A percentile compares a stretch with the other conserved stretches of the same genome.
Conservation (phyloP, 2,329 filamentous ascomycete species). For the Beauveria varroae region DNA sequence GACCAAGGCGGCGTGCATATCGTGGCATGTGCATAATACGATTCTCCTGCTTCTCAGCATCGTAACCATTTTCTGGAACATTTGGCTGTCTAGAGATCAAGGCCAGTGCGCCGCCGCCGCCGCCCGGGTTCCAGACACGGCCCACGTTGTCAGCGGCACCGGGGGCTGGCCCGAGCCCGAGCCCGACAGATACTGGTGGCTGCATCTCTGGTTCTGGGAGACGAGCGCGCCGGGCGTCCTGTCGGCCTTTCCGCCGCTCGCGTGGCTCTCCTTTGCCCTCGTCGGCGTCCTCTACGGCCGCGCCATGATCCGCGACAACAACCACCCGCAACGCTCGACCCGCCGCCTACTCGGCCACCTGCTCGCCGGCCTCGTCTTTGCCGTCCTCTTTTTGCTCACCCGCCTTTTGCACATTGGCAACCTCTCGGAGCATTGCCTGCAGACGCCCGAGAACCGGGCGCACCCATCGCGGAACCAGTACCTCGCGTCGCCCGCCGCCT, state of each 20-base stretch:
- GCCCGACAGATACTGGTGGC: constrained; percentile 16
- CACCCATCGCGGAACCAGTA: constrained; percentile 31
- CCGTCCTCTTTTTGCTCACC: constrained; percentile 32
- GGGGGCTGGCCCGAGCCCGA: not conserved
- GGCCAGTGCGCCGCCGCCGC: constrained; percentile 26
- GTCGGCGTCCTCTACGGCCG: constrained; percentile 37
- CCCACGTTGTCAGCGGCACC: not conserved
- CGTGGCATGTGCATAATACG: constrained; percentile 35
- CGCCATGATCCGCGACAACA: constrained; percentile 9
- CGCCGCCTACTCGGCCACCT: constrained; percentile 20
- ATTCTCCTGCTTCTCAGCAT: constrained; percentile 25
- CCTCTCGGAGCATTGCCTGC: constrained; percentile 35
- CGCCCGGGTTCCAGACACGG: not conserved
- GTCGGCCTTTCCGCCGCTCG: constrained; percentile 36
- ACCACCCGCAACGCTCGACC: constrained; percentile 17
- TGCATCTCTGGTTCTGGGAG: constrained; percentile 35
- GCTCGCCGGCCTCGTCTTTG: constrained; percentile 22
- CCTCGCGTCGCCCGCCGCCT: constrained; percentile 31
- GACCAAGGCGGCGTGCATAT: constrained; percentile 17
- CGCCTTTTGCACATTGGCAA: constrained; percentile 35
- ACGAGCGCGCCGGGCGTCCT: constrained; percentile 22
- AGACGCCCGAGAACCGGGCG: constrained; percentile 28
- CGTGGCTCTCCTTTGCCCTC: constrained; percentile 39
- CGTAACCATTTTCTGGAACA: constrained; percentile 38
- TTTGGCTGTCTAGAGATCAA: constrained; percentile 34